Conservation (phyloP, 176 grass and related monocot genomes). For the Oryza officinalis region DNA sequence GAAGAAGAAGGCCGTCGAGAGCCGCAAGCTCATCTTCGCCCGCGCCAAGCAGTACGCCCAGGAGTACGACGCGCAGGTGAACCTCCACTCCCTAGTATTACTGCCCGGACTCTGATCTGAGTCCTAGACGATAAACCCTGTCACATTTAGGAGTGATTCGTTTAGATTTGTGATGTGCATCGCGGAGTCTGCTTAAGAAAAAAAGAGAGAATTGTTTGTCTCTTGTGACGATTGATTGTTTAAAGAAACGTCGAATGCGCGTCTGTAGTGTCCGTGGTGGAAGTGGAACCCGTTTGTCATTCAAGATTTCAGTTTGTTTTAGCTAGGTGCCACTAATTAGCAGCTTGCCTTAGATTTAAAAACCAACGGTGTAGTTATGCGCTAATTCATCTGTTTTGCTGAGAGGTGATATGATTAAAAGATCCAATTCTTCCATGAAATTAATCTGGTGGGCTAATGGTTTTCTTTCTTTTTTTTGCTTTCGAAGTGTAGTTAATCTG, state of each 20-base stretch:
- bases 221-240: no score
- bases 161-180: neutral
- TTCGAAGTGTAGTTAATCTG: neutral
- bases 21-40: constrained; percentile 58
- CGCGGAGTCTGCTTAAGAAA: neutral
- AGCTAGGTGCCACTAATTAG: no score
- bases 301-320: no score
- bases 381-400: neutral
- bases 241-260: neutral
- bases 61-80: constrained; percentile 82
- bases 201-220: neutral
- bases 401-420: neutral
- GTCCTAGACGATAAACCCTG: neutral
- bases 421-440: neutral
- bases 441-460: neutral
- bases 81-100: no score
- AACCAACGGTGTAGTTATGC: no score
- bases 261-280: no score
- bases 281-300: no score
- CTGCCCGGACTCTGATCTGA: neutral
- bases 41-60: constrained; percentile 72
- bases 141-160: neutral
- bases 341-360: neutral
- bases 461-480: no score
- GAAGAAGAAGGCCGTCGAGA: constrained; percentile 50